Percentiles rank a stretch among this genome's conserved stretches.
Conservation (phyloP, 1,139 yeast genomes). For the Taphrina betulina region DNA sequence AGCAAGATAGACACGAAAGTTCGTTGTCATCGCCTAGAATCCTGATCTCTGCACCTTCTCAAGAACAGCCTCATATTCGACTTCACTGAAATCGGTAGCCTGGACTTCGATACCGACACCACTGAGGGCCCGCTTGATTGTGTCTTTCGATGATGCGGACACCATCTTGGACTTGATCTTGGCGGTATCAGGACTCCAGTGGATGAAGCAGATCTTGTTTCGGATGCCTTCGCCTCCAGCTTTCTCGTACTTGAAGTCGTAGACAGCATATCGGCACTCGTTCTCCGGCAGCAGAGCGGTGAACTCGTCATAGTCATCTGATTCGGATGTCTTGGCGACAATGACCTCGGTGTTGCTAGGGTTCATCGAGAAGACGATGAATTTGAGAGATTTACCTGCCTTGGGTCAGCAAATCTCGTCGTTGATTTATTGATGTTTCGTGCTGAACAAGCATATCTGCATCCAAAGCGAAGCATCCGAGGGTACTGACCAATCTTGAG, state of each 20-base stretch:
- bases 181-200: constrained; percentile 95
- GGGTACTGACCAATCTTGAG: constrained; percentile 66
- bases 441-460: too few species aligned
- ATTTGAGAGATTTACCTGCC: constrained; percentile 66
- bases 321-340: constrained; percentile 79
- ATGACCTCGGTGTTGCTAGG: constrained; percentile 85
- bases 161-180: constrained; percentile 92
- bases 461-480: too few species aligned
- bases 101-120: constrained; percentile 93
- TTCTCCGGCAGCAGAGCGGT: constrained; percentile 87
- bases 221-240: constrained; percentile 90
- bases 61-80: constrained; percentile 86
- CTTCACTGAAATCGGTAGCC: constrained; percentile 97
- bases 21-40: too few species aligned
- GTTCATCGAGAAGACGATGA: constrained; percentile 74
- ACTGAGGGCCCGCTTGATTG: constrained; percentile 92
- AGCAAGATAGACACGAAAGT: too few species aligned
- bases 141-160: constrained; percentile 95
- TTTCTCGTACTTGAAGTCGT: constrained; percentile 92
- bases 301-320: constrained; percentile 74
- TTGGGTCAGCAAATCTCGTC: too few species aligned
- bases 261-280: constrained; percentile 94
- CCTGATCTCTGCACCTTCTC: constrained; percentile 73
- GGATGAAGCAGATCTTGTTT: constrained; percentile 36
- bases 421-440: too few species aligned